Base-by-base conservation (phyloP, 2,329 filamentous ascomycete species). In the Fusarium proliferatum region DNA sequence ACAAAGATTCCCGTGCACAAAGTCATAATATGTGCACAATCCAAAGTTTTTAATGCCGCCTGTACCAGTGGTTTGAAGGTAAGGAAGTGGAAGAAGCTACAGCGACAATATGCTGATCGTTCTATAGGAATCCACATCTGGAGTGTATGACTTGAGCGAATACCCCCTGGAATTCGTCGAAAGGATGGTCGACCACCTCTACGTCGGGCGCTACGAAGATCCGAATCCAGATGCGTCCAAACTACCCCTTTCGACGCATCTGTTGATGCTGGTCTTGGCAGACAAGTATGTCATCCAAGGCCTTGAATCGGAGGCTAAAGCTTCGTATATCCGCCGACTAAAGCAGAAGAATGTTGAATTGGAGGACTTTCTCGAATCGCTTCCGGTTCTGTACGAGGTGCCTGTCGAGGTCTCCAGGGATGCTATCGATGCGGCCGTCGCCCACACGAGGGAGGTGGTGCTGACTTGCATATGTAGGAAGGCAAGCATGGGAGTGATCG, bases 61-160 rank as follows among this genome's bases (percentile, higher is more conserved):
- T 55, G 46, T 7, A 19, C 1, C 1, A 12, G 48, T 10, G 6
- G 3, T 3, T 62, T 68, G 6, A 43, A 39, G 33, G 43, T 55
- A 36, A 45, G 34, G 1, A 16, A 30, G 17, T 7, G 5, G 3
- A 23, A 34, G 2, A 23, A 34, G 11, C 23, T 5, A 16, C 13
- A 17, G 13, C 9, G 4, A 9, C 2, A 15, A 53, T 23, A n/a
- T 33, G 19, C 42, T 68, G 5, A 65, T 15, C 9, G 1, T 9
- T 16, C 11, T 9, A 13, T 6, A 71, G 61, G 66, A 70, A 51
- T 49, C 63, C 34, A 42, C 6, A 2, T 61, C 67, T 9, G 36
- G 43, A 12, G 64, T 42, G 7, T 71, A 61, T 62, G 34, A 53
- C 46, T 39, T 46, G 12, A 53, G 10, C n/a, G 48, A 34, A 9